Conservation (phyloP, 768 basidiomycete genomes). For the Fistulinella prunicolor region DNA sequence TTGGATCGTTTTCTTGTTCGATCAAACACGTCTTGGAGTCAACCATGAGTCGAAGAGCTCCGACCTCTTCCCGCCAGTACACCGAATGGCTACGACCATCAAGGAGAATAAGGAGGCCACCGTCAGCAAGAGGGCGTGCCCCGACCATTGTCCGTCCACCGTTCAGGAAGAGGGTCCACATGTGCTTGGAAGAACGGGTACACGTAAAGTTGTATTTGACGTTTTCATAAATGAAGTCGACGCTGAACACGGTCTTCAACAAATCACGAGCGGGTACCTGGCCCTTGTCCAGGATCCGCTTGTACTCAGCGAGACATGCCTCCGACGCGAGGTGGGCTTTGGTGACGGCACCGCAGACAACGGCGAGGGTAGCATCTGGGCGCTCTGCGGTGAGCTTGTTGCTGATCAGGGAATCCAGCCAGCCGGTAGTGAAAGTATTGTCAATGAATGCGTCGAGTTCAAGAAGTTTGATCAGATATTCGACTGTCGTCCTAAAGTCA, state of each 20-base stretch:
- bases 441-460: slow-evolving; percentile 95
- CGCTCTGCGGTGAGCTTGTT: slow-evolving; percentile 96
- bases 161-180: slow-evolving; percentile 95
- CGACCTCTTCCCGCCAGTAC: slow-evolving; percentile 98
- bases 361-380: slow-evolving; percentile 88
- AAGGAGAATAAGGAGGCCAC: slow-evolving; percentile 86
- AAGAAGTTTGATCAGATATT: slow-evolving; percentile 97
- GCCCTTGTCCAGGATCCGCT: slow-evolving; percentile 94
- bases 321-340: slow-evolving; percentile 92
- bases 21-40: slow-evolving; percentile 98
- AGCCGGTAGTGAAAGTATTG: slow-evolving; percentile 97
- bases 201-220: slow-evolving; percentile 94
- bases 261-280: slow-evolving; percentile 95
- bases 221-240: slow-evolving; percentile 98
- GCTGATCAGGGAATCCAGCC: slow-evolving; percentile 97
- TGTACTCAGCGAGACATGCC: slow-evolving; percentile 90
- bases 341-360: slow-evolving; percentile 93
- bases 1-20: slow-evolving; percentile 99
- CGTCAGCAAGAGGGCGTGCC: slow-evolving; percentile 89
- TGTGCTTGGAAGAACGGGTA: slow-evolving; percentile 81
- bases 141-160: slow-evolving; percentile 92
- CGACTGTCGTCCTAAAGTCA: slow-evolving; percentile 97
- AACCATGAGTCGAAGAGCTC: slow-evolving; percentile 86
- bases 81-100: slow-evolving; percentile 95
- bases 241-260: slow-evolving; percentile 92